Base-by-base conservation (phyloP, 805 yeast genomes). In the Lachancea sp. region DNA sequence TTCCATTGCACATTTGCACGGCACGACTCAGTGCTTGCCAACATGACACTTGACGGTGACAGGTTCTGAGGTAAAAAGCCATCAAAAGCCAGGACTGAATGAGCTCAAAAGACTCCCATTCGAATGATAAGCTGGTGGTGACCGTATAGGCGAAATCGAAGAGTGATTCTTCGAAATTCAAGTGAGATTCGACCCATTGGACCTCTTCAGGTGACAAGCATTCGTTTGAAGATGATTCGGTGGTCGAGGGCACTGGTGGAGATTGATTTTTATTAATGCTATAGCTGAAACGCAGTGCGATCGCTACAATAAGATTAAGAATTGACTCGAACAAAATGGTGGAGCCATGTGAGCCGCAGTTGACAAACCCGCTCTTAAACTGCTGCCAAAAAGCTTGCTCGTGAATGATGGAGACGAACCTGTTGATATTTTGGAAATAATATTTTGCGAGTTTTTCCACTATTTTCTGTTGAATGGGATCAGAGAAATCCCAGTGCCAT, bases 341-440 rank as follows among this genome's bases (percentile, higher is more conserved):
- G 12, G 55, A 49, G 32, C 52, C 53, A 12, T 47, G 49, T 59
- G 65, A 52, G 56, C 59, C 17, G 8, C 43, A 15, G 61, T 57
- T 44, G 33, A 56, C 42, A 38, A 62, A 56, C 38, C 61, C 50
- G 20, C 59, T 62, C 16, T 60, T 54, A 26, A 65, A 65, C 57
- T 79, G 85, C 48, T 75, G 74, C 47, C 74, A 54, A 52, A 79
- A 79, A 27, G 76, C 74, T 1, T 67, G 57, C 52, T 77, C 79
- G 58, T 79, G 82, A 22, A 80, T 48, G 3, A 79, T 70, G 2
- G 76, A 70, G 55, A 64, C 75, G 13, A 77, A 55, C 15, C 79
- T 80, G 58, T 80, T 80, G 48, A 80, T 65, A 31, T 74, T 72
- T 8, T 52, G 44, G 55, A 80, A 72, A 50, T 59, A 80, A 49